Conservation (phyloP, 192 early-diverging fungal species). For the Helicostylum pulchrum region DNA sequence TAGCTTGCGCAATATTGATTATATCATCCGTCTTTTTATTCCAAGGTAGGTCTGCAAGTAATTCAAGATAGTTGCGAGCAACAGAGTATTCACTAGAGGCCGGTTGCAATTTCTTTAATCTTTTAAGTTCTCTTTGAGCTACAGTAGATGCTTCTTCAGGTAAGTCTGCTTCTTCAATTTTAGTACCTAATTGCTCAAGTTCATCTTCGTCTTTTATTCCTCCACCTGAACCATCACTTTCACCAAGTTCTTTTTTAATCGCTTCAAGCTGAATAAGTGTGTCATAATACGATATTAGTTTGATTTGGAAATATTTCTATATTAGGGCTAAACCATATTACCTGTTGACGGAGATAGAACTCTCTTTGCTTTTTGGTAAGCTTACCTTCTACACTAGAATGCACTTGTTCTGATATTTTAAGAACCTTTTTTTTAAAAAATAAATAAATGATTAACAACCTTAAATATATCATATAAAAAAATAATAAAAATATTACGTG, state of each 20-base stretch:
- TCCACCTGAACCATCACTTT: constrained; percentile 42
- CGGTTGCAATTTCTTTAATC: constrained; percentile 68
- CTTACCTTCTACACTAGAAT: constrained; percentile 72
- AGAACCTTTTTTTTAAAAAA: constrained; percentile 47
- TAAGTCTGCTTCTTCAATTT: constrained; percentile 57
- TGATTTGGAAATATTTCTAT: neutral
- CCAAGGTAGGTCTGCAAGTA: constrained; percentile 78
- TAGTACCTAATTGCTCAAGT: constrained; percentile 53
- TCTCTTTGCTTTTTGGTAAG: constrained; percentile 79
- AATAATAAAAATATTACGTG: constrained; percentile 41
- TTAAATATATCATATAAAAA: neutral
- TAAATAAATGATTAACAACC: neutral
- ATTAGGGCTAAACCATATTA: constrained; percentile 19
- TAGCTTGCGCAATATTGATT: constrained; percentile 65
- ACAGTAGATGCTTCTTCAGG: constrained; percentile 61
- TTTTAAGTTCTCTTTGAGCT: constrained; percentile 61
- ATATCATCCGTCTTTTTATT: constrained; percentile 55
- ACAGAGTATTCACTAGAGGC: constrained; percentile 78
- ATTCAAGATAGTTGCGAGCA: constrained; percentile 74
- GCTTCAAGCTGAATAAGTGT: constrained; percentile 57
- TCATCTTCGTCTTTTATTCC: constrained; percentile 63
- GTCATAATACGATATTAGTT: neutral
- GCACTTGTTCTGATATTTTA: constrained; percentile 77
- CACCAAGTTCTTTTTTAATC: constrained; percentile 81
- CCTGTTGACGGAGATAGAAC: constrained; percentile 75